Conservation (phyloP, 768 basidiomycete genomes). For the Mycena polygramma region DNA sequence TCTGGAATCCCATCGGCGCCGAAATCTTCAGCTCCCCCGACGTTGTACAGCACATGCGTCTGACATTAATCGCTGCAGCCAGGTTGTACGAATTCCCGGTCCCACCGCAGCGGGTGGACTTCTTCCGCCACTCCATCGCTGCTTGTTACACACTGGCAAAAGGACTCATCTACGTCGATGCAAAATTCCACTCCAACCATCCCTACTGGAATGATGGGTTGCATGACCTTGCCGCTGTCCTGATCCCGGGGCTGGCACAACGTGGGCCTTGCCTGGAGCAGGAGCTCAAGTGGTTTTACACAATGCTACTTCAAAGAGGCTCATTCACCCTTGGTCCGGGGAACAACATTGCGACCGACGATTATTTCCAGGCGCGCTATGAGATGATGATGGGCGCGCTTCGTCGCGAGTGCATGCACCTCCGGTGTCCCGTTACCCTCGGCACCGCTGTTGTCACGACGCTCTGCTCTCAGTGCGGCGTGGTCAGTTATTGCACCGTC, state of each 20-base stretch:
- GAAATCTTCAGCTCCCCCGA: neutral
- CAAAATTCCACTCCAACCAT: neutral
- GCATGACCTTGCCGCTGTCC: neutral
- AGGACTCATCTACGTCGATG: neutral
- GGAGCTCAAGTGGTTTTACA: conserved; percentile 2
- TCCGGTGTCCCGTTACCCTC: neutral
- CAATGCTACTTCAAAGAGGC: neutral
- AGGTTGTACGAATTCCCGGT: neutral
- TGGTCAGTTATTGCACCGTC: conserved; percentile 9
- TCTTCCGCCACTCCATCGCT: neutral
- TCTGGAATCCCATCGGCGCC: neutral
- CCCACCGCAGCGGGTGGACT: neutral
- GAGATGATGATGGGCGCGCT: conserved; percentile 3
- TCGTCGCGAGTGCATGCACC: conserved; percentile 6
- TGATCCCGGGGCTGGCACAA: neutral
- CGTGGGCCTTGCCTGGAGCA: neutral
- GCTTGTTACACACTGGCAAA: neutral
- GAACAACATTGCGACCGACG: neutral
- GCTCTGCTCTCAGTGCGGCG: conserved; percentile 5
- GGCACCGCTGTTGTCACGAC: neutral
- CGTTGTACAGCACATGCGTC: neutral
- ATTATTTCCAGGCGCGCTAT: conserved; percentile 17
- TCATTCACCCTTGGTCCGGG: neutral
- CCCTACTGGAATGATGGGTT: neutral
- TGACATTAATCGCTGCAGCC: neutral